Evolutionary conservation across 2,329 filamentous ascomycete species (phyloP).

Genomic region (Phyllosticta citriasiana): DNA sequence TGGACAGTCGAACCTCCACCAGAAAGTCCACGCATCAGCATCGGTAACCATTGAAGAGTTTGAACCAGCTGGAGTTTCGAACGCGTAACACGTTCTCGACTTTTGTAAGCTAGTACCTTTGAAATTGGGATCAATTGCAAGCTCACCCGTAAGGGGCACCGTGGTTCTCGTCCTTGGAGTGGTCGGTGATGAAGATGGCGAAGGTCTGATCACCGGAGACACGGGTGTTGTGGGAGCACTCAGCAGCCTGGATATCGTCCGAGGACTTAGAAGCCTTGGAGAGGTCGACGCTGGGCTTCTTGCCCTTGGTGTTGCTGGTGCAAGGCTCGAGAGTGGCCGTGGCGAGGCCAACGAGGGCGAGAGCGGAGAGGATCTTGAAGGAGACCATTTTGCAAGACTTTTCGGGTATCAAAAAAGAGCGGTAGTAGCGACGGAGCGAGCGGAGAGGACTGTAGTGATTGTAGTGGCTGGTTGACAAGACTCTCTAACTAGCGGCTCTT

Average conservation of each 20-base stretch:
- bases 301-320: conserved; percentile 28
- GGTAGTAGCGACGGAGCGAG: not conserved
- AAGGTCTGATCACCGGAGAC: conserved; percentile 28
- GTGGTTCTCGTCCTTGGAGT: conserved; percentile 34
- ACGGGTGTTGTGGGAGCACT: conserved; percentile 34
- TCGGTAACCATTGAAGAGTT: not conserved
- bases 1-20: not conserved
- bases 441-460: not conserved
- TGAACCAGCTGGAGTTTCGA: not conserved
- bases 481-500: not conserved
- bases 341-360: conserved; percentile 11
- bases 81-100: conserved; percentile 22
- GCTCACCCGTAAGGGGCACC: conserved; percentile 36
- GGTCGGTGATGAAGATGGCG: conserved; percentile 34
- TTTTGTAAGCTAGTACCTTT: not conserved
- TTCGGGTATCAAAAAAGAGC: not conserved
- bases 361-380: conserved; percentile 10
- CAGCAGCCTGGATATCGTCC: conserved; percentile 32
- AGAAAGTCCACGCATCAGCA: conserved; percentile 5
- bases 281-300: conserved; percentile 18
- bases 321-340: conserved; percentile 28
- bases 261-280: conserved; percentile 21
- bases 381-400: not conserved
- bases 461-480: not conserved
- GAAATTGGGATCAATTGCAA: not conserved